Base-by-base conservation (phyloP, 2,329 filamentous ascomycete genomes). In the Pseudocercospora fuligena region DNA sequence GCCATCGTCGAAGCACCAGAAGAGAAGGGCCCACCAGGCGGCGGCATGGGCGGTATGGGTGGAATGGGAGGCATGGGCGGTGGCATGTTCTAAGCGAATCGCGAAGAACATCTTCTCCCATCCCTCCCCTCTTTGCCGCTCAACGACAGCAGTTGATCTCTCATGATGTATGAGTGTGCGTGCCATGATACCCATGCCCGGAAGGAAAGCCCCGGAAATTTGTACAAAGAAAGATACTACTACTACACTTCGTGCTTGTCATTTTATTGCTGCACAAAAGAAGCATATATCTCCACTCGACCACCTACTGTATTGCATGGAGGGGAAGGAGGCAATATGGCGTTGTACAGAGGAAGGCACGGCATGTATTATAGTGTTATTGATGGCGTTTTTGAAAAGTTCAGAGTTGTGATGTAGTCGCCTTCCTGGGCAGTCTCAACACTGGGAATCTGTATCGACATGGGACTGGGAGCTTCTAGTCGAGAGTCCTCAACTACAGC, bases 1-100 rank as follows among this genome's bases (percentile, higher is more conserved):
- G 94, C 95, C 73, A 97, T 99, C 71, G 94, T 97, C 60, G 95
- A 99, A 80, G 95, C 94, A 62, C 88, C 92, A 62, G 94, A 98
- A 81, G 94, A 97, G 81, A 97, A 97, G 90, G 87, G 78, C 56
- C 79, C 88, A 75, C 82, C 85, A 70, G 78, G 75, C 63, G 82
- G 80, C 68, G 83, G 82, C 66, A 79, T 78, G 72, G 83, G 83
- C 61, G 84, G 84, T 43, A 85, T 85, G 80, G 86, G 86, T 60
- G 87, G 88, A 70, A 90, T 90, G 85, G 85, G 84, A 46, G 85
- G 85, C 66, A 86, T 86, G 83, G 88, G 88, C 23, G 73, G 69
- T 54, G 69, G 72, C 65, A 74, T 74, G 72, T 75, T 76, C 72
- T 76, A 76, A 73, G 66, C 67, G 57, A 2, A 47, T 68, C 56